Conservation (phyloP, 148 eudicot species). For the Dianthus caryophyllus region DNA sequence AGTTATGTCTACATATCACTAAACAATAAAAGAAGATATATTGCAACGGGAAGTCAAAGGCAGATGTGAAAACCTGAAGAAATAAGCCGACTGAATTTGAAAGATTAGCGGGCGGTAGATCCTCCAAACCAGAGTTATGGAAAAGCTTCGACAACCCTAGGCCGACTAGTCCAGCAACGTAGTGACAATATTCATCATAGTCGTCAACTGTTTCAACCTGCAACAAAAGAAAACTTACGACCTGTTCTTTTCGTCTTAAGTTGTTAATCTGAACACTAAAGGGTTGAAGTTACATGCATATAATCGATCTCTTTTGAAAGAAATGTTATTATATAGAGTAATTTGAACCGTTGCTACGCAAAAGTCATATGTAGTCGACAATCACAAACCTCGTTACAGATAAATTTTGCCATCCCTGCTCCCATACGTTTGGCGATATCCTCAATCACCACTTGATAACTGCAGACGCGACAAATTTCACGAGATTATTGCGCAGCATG, state of each 20-base stretch:
- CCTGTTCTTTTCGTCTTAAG: no score
- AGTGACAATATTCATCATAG: constrained; percentile 94
- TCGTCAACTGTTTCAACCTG: constrained; percentile 91
- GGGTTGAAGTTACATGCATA: no score
- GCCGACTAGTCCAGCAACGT: constrained; percentile 93
- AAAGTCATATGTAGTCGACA: neutral
- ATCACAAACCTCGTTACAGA: constrained; percentile 77
- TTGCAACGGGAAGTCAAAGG: constrained; percentile 5
- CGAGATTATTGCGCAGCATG: neutral
- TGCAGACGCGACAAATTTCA: constrained; percentile 28
- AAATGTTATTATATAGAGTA: no score
- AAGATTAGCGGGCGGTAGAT: constrained; percentile 52
- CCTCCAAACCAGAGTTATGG: constrained; percentile 83
- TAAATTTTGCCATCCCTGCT: constrained; percentile 96
- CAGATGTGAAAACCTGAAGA: constrained; percentile 99
- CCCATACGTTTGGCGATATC: constrained; percentile 89
- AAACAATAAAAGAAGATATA: neutral
- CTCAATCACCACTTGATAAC: constrained; percentile 81
- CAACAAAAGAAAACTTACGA: constrained; percentile 9
- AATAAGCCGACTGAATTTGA: constrained; percentile 94
- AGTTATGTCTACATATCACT: neutral
- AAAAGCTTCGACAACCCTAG: constrained; percentile 90
- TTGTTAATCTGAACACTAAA: no score
- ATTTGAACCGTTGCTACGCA: no score
- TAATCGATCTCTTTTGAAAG: no score